phyloP scores from a whole-genome alignment of 805 yeast genomes.

The Pichia heedii region DNA sequence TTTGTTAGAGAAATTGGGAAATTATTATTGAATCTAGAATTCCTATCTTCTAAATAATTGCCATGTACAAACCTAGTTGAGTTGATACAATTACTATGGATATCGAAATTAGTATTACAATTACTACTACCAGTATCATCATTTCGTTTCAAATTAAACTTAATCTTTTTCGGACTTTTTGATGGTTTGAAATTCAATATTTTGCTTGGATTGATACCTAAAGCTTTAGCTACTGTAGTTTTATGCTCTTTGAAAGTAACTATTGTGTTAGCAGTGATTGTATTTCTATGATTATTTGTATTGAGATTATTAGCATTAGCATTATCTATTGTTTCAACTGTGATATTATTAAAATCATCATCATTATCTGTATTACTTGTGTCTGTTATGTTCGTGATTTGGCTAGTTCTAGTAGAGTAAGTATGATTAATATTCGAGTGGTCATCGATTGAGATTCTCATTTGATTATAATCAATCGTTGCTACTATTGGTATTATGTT shows the following conservation, averaged over 20 bases:
- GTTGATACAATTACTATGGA: no score
- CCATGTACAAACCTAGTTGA: no score
- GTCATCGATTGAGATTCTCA: background rate
- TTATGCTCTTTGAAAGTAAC: no score
- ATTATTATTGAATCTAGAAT: background rate
- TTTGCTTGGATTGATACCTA: slow-evolving; percentile 36
- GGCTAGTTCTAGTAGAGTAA: background rate
- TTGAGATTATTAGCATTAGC: background rate
- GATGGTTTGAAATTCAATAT: slow-evolving; percentile 31
- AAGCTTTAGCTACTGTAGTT: slow-evolving; percentile 40
- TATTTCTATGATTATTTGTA: background rate
- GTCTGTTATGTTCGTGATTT: no score
- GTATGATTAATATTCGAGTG: no score
- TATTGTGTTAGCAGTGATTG: background rate
- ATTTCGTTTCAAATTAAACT: background rate
- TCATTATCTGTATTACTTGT: no score
- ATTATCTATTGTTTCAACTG: background rate
- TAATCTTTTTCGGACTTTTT: slow-evolving; percentile 10
- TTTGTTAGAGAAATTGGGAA: background rate
- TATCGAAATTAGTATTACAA: background rate
- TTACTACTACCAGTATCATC: background rate
- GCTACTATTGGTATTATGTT: background rate
- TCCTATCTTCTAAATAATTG: background rate
- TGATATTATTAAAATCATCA: background rate
- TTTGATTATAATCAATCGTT: background rate